Evolutionary conservation across 306 rosid species (phyloP).

Genomic region (Prinsepia uniflora): DNA sequence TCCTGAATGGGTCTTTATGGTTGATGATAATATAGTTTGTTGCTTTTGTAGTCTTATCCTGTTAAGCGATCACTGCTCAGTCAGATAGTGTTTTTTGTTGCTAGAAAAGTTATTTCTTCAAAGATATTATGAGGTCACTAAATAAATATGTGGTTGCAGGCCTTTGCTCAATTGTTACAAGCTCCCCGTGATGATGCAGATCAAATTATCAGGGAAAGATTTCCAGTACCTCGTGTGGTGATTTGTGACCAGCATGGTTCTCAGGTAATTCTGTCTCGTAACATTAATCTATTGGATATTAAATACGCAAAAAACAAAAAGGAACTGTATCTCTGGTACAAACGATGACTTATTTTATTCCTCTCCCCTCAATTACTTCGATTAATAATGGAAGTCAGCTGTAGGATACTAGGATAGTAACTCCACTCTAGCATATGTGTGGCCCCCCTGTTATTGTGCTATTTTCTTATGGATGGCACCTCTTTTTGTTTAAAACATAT

Average conservation of each 20-base stretch:
- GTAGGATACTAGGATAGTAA: neutral
- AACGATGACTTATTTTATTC: neutral
- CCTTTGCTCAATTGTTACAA: constrained; percentile 83
- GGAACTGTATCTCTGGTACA: constrained; percentile 1
- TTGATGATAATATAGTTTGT: neutral
- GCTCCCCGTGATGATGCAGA: constrained; percentile 80
- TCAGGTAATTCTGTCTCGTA: constrained; percentile 51
- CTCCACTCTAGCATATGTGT: neutral
- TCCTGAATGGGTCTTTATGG: neutral
- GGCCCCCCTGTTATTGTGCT: neutral
- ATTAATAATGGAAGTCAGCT: neutral
- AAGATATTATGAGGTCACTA: constrained; percentile 5
- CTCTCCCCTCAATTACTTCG: neutral
- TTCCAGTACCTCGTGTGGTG: constrained; percentile 95
- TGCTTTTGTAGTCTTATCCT: neutral
- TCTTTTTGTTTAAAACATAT: neutral
- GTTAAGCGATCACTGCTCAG: no score
- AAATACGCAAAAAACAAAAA: neutral
- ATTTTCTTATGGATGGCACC: neutral
- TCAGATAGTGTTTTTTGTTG: neutral
- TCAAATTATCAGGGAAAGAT: constrained; percentile 73
- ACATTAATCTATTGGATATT: neutral
- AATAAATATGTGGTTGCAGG: constrained; percentile 45
- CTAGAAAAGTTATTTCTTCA: neutral
- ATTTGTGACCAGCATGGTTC: constrained; percentile 97